Conservation (phyloP, 768 basidiomycete species). For the Tulasnella sp. region DNA sequence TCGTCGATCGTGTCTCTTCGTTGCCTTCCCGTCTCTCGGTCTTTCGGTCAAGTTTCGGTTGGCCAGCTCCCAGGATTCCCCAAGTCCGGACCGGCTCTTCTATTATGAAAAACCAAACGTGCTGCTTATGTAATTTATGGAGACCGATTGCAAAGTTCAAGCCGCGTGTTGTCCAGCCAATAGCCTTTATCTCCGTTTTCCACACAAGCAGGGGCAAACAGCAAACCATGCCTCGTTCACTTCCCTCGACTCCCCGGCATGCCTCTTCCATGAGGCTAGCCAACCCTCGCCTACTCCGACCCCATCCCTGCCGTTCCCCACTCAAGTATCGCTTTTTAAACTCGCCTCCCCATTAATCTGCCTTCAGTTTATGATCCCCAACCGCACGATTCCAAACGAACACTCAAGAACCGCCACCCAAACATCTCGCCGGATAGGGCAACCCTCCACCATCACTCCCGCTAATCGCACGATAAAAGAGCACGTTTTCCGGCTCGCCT, state of each 20-base stretch:
- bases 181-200: neutral
- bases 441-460: neutral
- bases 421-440: neutral
- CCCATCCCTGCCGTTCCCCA: neutral
- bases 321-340: neutral
- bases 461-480: neutral
- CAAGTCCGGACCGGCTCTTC: no score
- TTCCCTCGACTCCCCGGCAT: neutral
- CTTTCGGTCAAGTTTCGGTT: no score
- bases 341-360: neutral
- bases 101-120: no score
- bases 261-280: neutral
- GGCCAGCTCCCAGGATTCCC: no score
- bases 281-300: conserved; percentile 7
- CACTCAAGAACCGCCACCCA: neutral
- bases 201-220: neutral
- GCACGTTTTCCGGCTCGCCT: neutral
- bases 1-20: no score
- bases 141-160: neutral
- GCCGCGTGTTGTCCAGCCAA: neutral
- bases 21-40: no score
- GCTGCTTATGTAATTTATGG: no score
- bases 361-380: neutral
- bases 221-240: neutral
- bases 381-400: neutral